Conservation (phyloP, 2,329 filamentous ascomycete species). For the Mycosphaerella arachidis region DNA sequence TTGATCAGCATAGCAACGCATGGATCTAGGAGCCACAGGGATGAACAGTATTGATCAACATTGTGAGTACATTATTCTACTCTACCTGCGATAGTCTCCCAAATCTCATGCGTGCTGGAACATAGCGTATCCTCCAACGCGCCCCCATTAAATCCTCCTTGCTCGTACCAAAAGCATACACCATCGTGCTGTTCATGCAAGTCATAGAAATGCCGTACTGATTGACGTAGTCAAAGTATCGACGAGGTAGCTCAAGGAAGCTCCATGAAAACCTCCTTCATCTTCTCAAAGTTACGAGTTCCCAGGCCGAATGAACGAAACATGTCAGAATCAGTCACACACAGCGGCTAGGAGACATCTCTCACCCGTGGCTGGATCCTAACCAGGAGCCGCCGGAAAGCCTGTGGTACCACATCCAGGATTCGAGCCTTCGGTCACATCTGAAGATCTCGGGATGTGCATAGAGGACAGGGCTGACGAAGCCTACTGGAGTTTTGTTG, state of each 20-base stretch:
- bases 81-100: neutral
- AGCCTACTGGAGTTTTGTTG: slow-evolving; percentile 37
- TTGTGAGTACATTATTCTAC: too few relatives aligned
- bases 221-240: neutral
- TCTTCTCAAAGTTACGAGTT: slow-evolving; percentile 26
- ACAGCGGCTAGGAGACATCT: too few relatives aligned
- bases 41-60: too few relatives aligned
- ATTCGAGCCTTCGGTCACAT: slow-evolving; percentile 33
- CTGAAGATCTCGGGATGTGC: slow-evolving; percentile 36
- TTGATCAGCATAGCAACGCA: too few relatives aligned
- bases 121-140: neutral
- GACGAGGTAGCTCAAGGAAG: slow-evolving; percentile 19
- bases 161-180: neutral
- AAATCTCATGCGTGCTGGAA: neutral
- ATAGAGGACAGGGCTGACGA: slow-evolving; percentile 42
- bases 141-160: neutral
- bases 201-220: neutral
- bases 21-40: too few relatives aligned
- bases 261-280: slow-evolving; percentile 25
- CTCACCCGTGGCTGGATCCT: slow-evolving; percentile 28
- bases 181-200: neutral
- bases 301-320: slow-evolving; percentile 19
- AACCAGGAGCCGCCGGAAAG: slow-evolving; percentile 28
- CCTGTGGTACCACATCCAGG: slow-evolving; percentile 33
- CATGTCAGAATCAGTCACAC: neutral